Evolutionary conservation across 805 yeast species (phyloP).

Genomic region (Naumovozyma baii): DNA sequence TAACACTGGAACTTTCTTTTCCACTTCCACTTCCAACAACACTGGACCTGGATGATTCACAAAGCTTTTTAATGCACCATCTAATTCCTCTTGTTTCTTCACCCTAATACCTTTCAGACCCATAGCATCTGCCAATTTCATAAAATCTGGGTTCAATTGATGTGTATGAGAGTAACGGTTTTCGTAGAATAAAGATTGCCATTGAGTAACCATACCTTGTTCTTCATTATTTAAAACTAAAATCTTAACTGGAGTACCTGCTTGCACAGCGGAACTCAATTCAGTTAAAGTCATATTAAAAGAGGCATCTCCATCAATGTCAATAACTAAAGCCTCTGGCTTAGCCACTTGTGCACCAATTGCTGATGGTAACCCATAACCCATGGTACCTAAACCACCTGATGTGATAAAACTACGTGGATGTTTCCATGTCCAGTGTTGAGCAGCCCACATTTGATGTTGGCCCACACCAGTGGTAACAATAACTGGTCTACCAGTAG

Average conservation of each 20-base stretch:
- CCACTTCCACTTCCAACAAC: conserved; percentile 81
- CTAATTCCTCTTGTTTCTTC: conserved; percentile 55
- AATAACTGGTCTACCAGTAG: conserved; percentile 56
- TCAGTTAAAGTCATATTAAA: conserved; percentile 96
- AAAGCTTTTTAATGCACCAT: conserved; percentile 52
- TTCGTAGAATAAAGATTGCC: conserved; percentile 97
- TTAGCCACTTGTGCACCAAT: conserved; percentile 96
- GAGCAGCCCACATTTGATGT: conserved; percentile 99
- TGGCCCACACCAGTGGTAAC: conserved; percentile 98
- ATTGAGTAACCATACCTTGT: conserved; percentile 99
- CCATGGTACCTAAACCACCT: conserved; percentile 99
- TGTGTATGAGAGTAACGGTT: conserved; percentile 97
- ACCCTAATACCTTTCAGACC: conserved; percentile 77
- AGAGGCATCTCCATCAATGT: conserved; percentile 98
- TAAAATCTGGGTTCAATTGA: conserved; percentile 88
- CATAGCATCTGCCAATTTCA: conserved; percentile 91
- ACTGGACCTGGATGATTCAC: conserved; percentile 76
- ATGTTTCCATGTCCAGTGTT: conserved; percentile 85
- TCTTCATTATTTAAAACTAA: conserved; percentile 92
- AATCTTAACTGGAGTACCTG: conserved; percentile 80
- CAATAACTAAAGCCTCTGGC: conserved; percentile 91
- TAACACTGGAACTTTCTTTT: conserved; percentile 83
- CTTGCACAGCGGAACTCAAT: conserved; percentile 89
- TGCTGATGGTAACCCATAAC: conserved; percentile 94
- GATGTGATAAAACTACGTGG: conserved; percentile 93